These are phyloP conservation scores for Spathaspora sp. DNA, from an alignment of 1,139 yeast genomes.

Conservation along the genomic window DNA sequence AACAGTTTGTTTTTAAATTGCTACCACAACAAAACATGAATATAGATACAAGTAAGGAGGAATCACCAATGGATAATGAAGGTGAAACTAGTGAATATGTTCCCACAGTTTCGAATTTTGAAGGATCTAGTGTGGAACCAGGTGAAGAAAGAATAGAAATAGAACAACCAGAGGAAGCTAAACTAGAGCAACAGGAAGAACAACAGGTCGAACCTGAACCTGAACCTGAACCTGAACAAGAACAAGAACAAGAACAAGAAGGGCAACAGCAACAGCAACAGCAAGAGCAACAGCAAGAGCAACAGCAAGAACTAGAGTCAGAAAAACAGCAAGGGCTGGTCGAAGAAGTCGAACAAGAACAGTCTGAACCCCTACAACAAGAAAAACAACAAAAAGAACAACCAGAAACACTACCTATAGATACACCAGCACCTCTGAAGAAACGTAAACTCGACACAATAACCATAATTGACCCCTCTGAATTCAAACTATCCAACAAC, in stretches of 20 bases:
- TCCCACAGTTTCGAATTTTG: not conserved
- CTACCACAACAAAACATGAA: not conserved
- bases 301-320: too few species aligned
- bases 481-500: constrained; percentile 1
- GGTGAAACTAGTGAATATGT: not conserved
- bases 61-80: not conserved
- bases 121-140: not conserved
- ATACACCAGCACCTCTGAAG: not conserved
- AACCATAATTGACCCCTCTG: constrained; percentile 1
- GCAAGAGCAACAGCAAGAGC: not conserved
- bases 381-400: not conserved
- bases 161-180: not conserved
- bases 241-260: not conserved
- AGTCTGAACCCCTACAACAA: not conserved
- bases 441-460: not conserved
- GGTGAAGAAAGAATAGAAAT: not conserved
- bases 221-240: too few species aligned
- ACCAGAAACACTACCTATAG: not conserved
- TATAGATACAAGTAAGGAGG: not conserved
- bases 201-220: too few species aligned
- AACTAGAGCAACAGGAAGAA: too few species aligned
- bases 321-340: too few species aligned
- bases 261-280: not conserved
- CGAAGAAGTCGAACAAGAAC: not conserved
- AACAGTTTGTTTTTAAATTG: too few species aligned